Evolutionary conservation across 495 filamentous ascomycete species (phyloP), one percentile per base, ranked within the genome.

Genomic region (Penicillium coffeae): DNA sequence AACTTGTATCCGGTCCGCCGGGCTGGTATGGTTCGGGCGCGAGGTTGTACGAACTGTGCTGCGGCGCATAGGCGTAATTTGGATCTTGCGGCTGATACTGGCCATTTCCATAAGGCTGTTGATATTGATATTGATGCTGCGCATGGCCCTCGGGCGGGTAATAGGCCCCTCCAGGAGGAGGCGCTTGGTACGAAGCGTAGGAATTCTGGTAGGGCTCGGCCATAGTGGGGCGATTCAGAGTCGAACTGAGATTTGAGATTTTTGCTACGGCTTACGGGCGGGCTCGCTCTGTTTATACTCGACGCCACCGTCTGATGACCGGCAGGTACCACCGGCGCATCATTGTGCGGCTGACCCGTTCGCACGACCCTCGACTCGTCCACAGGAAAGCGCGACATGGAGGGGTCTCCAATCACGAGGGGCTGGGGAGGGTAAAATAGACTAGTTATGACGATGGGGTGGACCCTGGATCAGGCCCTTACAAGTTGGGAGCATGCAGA

Each of bases 151-250:
- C 54, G 14, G 58, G 52, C 20, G 57, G 61, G 40, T 62, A 63
- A 50, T 70, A 62, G 36, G 63, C 58, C 21, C 52, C 63, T 19
- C 61, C 54, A 7, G 60, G 60, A 5, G 57, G 50, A 15, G 57
- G 53, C 15, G 63, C 53, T 30, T 52, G 39, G 36, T 63, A 65
- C 21, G 54, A 51, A 37, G 60, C 44, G 40, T 68, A 71, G 12
- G 63, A 72, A 65, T 76, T 68, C n/a, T n/a, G n/a, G 63, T 79
- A 79, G 14, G 72, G 72, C 39, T 73, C 75, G 6, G 73, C 76
- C 75, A 78, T 78, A 42, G 37, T 56, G 51, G 21, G 38, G 48
- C 21, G 32, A 21, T 3, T 25, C 20, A n/a, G 35, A 39, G 18
- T 21, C 41, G 12, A 18, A 38, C 21, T 30, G 22, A 38, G 33